These are phyloP conservation scores for Selaginella tamariscina DNA, from an alignment of 75 land plant species.

Conservation along the genomic window DNA sequence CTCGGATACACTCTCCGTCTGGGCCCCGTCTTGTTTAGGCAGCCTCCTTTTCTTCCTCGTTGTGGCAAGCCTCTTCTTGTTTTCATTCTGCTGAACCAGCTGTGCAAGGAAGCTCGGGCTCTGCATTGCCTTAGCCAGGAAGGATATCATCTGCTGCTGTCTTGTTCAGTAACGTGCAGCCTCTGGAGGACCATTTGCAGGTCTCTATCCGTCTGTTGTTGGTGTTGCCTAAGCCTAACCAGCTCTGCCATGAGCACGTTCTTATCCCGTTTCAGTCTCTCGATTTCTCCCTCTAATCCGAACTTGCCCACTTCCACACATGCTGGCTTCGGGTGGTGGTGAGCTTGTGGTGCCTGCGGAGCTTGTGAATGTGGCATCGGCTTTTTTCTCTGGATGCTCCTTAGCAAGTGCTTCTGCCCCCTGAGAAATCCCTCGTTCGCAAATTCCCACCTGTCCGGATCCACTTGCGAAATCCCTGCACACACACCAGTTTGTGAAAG, in stretches of 20 bases:
- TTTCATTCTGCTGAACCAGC: conserved; percentile 38
- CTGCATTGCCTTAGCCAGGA: conserved; percentile 40
- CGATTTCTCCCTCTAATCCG: conserved; percentile 60
- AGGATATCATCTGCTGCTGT: conserved; percentile 39
- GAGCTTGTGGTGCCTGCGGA: conserved; percentile 20
- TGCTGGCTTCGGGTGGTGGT: conserved; percentile 18
- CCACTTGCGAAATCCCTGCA: conserved; percentile 48
- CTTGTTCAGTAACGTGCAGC: conserved; percentile 37
- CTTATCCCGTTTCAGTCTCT: conserved; percentile 43
- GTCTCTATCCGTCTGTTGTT: conserved; percentile 29
- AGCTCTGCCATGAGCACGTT: conserved; percentile 32
- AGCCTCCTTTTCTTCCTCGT: conserved; percentile 45
- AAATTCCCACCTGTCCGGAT: conserved; percentile 90
- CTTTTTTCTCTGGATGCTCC: conserved; percentile 61
- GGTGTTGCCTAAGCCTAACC: conserved; percentile 30
- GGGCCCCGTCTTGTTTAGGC: conserved; percentile 17
- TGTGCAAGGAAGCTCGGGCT: conserved; percentile 40
- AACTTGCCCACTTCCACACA: conserved; percentile 59
- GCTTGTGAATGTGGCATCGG: conserved; percentile 38
- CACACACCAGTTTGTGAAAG: not conserved
- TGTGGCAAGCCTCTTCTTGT: conserved; percentile 30
- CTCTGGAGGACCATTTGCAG: conserved; percentile 33
- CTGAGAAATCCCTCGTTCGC: conserved; percentile 77
- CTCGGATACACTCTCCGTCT: not conserved
- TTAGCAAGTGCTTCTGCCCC: conserved; percentile 58